Base-by-base conservation (phyloP, 2,329 filamentous ascomycete genomes). In the Helotiales sp. region DNA sequence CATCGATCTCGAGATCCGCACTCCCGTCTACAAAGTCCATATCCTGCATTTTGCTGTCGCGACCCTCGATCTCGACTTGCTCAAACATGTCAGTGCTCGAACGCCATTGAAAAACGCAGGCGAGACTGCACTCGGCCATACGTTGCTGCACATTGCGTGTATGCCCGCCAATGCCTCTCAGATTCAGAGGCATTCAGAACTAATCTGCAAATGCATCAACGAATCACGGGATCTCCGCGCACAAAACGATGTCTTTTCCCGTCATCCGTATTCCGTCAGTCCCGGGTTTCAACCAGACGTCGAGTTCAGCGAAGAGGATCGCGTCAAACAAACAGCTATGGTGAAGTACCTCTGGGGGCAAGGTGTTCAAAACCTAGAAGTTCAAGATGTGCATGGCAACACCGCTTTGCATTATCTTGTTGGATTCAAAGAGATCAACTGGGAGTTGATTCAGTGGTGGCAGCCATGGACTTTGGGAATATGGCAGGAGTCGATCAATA, bases 11-110 rank as follows among this genome's bases (percentile, higher is more conserved):
- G 68, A 71, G 8, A 17, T 73, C 7, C 61, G 68, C 24, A 71
- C 71, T 7, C 69, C 69, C 13, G 55, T 73, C 1, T 71, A 68
- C 32, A 60, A 54, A 24, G 67, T 70, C 20, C 69, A 71, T 49
- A 24, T 73, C n/a, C 60, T 73, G 24, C 71, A 73, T 61, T 70
- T 73, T 32, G 70, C 68, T 3, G 66, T 71, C 40, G 71, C 69
- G 13, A 66, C 54, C 20, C 61, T 70, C 55, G 62, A 73, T 63
- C 24, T 71, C n/a, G 57, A 66, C 28, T 50, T 69, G 26, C 50
- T 72, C n/a, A 63, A 67, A 45, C 58, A 69, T 40, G 63, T 72
- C 15, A 61, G 34, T 17, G 28, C 24, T 6, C 22, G 30, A 10
- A 61, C 62, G 17, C 58, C 67, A 15, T 62, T 70, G 6, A 45